Percentiles rank a stretch among this genome's conserved stretches.
These are phyloP conservation scores for Candida ovalis DNA, from an alignment of 805 yeast species.

Conservation along the genomic window DNA sequence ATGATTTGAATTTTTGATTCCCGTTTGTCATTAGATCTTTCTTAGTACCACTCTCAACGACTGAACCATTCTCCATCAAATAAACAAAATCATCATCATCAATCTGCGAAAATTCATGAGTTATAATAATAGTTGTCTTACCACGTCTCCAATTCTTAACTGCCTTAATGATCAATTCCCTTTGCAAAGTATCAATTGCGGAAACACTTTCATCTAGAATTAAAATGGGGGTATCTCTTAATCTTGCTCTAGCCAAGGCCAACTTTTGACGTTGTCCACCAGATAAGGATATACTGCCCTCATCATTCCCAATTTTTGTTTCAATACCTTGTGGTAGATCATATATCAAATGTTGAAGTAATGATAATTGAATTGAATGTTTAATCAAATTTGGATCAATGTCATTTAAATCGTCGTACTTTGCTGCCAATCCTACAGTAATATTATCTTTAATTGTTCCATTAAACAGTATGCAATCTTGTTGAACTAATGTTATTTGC, in stretches of 20 bases:
- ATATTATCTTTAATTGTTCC: conserved; percentile 64
- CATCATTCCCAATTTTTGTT: conserved; percentile 42
- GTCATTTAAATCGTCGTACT: conserved; percentile 7
- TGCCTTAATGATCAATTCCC: conserved; percentile 42
- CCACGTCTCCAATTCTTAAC: conserved; percentile 59
- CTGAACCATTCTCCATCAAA: conserved; percentile 55
- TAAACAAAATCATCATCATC: conserved; percentile 52
- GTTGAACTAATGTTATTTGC: conserved; percentile 73
- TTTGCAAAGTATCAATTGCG: conserved; percentile 62
- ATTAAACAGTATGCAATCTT: conserved; percentile 61
- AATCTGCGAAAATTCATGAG: conserved; percentile 71
- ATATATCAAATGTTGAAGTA: conserved; percentile 45
- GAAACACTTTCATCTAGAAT: conserved; percentile 84
- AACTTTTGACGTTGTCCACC: conserved; percentile 92
- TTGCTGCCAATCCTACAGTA: conserved; percentile 22
- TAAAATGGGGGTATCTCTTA: conserved; percentile 70
- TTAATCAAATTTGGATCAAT: conserved; percentile 27
- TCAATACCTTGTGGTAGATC: conserved; percentile 53
- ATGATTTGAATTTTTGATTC: conserved; percentile 5
- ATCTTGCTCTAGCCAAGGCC: conserved; percentile 76
- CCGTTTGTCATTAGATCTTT: conserved; percentile 25
- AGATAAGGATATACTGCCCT: conserved; percentile 49
- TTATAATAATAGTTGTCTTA: conserved; percentile 74
- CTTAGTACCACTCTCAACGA: conserved; percentile 43
- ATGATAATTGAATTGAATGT: conserved; percentile 50